Conservation (phyloP, 2,329 filamentous ascomycete genomes). For the Verruconis gallopava region DNA sequence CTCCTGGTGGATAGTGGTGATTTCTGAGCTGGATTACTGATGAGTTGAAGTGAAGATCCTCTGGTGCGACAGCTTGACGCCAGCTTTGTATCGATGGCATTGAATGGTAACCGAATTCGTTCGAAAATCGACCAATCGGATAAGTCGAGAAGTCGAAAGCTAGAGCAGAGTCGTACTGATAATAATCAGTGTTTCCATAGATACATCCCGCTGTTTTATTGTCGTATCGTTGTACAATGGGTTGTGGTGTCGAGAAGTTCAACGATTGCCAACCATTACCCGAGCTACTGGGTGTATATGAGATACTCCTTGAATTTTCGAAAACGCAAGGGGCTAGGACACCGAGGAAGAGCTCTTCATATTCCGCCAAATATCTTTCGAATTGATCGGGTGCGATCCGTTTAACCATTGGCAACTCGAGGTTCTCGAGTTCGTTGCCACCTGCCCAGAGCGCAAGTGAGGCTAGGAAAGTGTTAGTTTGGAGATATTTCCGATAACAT, state of each 20-base stretch:
- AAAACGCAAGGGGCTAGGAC: constrained; percentile 44
- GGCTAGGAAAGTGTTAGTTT: constrained; percentile 12
- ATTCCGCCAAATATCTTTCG: constrained; percentile 32
- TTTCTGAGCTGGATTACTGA: constrained; percentile 43
- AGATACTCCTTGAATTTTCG: constrained; percentile 45
- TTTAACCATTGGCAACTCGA: constrained; percentile 34
- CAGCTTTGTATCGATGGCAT: constrained; percentile 49
- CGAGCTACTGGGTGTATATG: constrained; percentile 48
- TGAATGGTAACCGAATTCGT: constrained; percentile 51
- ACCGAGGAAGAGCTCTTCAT: constrained; percentile 45
- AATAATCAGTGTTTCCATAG: constrained; percentile 49
- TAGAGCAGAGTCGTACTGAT: constrained; percentile 41
- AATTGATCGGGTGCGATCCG: constrained; percentile 29
- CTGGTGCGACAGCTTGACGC: constrained; percentile 38
- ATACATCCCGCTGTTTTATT: constrained; percentile 39
- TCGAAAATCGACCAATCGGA: constrained; percentile 46
- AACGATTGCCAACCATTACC: constrained; percentile 45
- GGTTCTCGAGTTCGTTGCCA: constrained; percentile 46
- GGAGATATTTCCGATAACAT: not conserved
- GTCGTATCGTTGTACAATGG: constrained; percentile 44
- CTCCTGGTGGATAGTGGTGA: constrained; percentile 44
- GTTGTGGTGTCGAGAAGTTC: constrained; percentile 38
- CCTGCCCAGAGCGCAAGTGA: constrained; percentile 28
- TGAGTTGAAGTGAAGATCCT: constrained; percentile 45
- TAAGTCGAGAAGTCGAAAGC: constrained; percentile 44